Conservation (phyloP, 768 basidiomycete genomes). For the Lactarius psammicola region DNA sequence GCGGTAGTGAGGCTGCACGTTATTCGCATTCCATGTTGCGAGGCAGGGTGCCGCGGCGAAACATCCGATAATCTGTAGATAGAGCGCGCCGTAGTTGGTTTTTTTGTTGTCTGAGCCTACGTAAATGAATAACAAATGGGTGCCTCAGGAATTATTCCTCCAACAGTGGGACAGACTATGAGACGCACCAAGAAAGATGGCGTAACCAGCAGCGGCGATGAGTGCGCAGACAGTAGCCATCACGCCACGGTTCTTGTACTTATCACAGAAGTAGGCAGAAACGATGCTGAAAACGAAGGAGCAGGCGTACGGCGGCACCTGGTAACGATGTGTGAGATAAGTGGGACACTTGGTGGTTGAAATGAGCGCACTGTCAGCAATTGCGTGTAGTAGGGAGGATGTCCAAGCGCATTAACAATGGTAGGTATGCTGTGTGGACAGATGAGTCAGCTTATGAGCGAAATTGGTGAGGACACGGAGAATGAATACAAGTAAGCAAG, state of each 20-base stretch:
- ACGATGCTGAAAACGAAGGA: neutral
- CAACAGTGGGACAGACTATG: neutral
- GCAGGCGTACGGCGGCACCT: neutral
- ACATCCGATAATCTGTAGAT: neutral
- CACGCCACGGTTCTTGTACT: neutral
- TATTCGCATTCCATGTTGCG: neutral
- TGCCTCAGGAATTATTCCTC: neutral
- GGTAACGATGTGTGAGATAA: neutral
- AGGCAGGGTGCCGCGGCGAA: neutral
- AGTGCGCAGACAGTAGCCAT: neutral
- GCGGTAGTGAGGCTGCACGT: neutral
- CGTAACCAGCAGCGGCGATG: slow-evolving; percentile 13
- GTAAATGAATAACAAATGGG: neutral
- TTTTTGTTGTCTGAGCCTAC: neutral
- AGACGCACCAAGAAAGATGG: slow-evolving; percentile 22
- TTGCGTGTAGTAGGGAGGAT: slow-evolving; percentile 33
- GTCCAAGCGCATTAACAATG: slow-evolving; percentile 34
- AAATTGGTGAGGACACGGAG: neutral
- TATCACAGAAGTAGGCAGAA: neutral
- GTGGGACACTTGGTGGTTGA: neutral
- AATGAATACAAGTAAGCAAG: slow-evolving; percentile 30
- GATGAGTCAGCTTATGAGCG: neutral
- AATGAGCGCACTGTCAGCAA: slow-evolving; percentile 32
- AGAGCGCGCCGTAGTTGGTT: neutral
- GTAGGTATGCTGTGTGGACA: slow-evolving; percentile 30